Conservation (phyloP, 306 rosid species). For the Hylodesmum podocarpum region DNA sequence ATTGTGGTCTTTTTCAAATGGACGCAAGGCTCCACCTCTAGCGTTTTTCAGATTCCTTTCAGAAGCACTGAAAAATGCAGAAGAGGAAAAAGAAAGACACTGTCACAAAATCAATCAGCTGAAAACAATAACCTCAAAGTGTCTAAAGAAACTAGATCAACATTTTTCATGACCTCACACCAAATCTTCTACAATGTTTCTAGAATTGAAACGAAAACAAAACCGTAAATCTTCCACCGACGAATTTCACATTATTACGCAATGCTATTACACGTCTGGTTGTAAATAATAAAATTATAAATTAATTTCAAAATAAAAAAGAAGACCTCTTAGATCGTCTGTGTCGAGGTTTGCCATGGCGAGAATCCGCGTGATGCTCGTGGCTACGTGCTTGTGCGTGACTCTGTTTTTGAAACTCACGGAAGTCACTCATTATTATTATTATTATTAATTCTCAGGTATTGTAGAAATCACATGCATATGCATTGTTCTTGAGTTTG, state of each 20-base stretch:
- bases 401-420: background rate
- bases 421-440: background rate
- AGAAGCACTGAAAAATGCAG: background rate
- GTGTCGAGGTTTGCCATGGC: background rate
- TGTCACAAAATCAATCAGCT: background rate
- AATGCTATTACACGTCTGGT: background rate
- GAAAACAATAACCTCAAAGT: background rate
- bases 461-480: background rate
- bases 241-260: background rate
- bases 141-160: background rate
- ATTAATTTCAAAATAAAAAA: background rate
- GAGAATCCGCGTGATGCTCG: background rate
- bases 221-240: background rate
- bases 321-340: slow-evolving; percentile 3
- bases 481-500: background rate
- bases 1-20: background rate
- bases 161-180: background rate
- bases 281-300: background rate
- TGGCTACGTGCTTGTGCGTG: background rate
- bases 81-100: background rate
- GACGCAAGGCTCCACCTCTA: background rate
- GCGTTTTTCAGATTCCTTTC: background rate
- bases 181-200: background rate
- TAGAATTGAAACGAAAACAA: background rate
- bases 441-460: background rate